Base-by-base conservation (phyloP, 106 monocot genomes). In the Agapanthus africanus region DNA sequence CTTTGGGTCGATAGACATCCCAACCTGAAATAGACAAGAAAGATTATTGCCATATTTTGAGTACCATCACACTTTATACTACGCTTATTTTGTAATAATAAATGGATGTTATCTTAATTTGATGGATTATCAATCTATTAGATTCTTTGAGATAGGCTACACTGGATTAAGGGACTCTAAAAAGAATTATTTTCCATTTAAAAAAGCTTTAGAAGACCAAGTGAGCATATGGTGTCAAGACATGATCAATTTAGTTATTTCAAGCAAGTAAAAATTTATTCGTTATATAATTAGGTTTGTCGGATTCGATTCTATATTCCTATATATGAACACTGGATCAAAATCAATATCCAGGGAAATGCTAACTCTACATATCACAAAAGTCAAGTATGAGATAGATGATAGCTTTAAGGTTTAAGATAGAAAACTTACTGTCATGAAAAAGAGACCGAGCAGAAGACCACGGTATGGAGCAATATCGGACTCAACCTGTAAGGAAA, bases 401-500 rank as follows among this genome's bases (percentile, higher is more conserved):
- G 4, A 76, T 47, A 66, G 11, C 38, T 57, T 21, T 40, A 59
- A 33, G 35, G 30, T 15, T 37, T 50, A 11, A 59, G 44, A 35
- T 8, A 50, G 26, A 72, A 32, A 39, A 82, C 88, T 81, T 80
- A 97, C 97, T n/a, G 97, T 97, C 97, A 97, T 97, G 79, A 97
- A 97, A 84, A 97, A 97, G 60, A 97, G 86, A 44, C 95, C 95
- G 50, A 97, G 56, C 54, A 97, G 82, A 70, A 97, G 97, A 18
- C 97, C 97, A 65, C 97, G 91, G 67, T 89, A 97, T 41, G 97
- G 97, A 66, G 97, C 97, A 71, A 97, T 97, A 84, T 97, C 97
- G 36, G 97, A 97, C 82, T 97, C 97, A 71, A 97, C 97, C 76
- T 97, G 97, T 23, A 97, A 81, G 59, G 97, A 97, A 83, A 97